Base-by-base conservation (phyloP, 78 protist species). In the Acrasis kona region DNA sequence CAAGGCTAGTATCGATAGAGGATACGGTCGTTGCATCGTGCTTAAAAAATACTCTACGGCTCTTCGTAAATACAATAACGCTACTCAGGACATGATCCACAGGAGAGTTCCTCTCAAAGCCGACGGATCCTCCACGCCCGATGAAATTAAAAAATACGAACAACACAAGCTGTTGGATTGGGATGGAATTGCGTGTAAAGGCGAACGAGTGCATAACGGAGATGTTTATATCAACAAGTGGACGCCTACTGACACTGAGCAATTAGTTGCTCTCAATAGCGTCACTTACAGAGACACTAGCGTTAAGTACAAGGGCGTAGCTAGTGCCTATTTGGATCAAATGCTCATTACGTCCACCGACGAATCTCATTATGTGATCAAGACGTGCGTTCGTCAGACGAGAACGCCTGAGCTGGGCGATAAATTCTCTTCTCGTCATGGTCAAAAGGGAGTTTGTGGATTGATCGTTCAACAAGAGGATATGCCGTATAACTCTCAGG, bases 381-480 rank as follows among this genome's bases (percentile, higher is more conserved):
- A 96, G 74, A 36, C 93, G 12, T 75, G 83, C 34, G 31, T 92
- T 42, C 77, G 99, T 10, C 41, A 73, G 7, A 84, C 91, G 30
- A 78, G 99, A 0, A 61, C 81, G 2, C 99, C 99, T 0, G 99
- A 97, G 84, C 74, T 96, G 10, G 98, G 99, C 28, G 99, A 98
- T 91, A 98, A 98, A 90, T 98, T 98, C 85, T 86, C 96, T 2
- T 72, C 89, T 10, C 81, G 99, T 3, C 99, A 97, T 83, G 99
- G 99, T 6, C 99, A 98, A 86, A 98, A 98, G 86, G 99, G 99
- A 41, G 98, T 95, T 36, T 74, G 86, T 12, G 99, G 99, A 19
- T 82, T 97, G 58, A 95, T 96, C 31, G 96, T 90, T 39, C 66
- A 84, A 40, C 96, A 93, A 65, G 93, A 83, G 30, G 98, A 98